Evolutionary conservation across 2,329 filamentous ascomycete species (phyloP), one percentile per base, ranked within the genome.

Genomic region (Colletotrichum scovillei): DNA sequence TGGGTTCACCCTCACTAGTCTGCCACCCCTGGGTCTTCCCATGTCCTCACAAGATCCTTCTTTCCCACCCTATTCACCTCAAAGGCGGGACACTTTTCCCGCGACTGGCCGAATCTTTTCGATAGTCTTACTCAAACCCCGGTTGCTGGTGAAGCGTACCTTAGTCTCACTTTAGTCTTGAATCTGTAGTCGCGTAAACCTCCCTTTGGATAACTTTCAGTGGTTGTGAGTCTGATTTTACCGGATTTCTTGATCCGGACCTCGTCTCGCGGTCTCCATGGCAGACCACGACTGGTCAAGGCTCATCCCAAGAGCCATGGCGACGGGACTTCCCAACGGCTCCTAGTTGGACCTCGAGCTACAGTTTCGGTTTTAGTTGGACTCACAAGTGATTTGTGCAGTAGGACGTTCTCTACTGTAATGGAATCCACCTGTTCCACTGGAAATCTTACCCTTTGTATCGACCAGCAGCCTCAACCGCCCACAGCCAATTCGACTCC

Each of bases 1-100:
- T 32, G 30, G 57, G 58, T 64, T 69, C 32, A 30, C 24, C 32
- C 32, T 69, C n/a, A 35, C 52, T 58, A 58, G 67, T 24, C 26
- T 65, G 59, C 28, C 35, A 58, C 35, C 59, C 67, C 67, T 38
- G 52, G 59, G 57, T 57, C 22, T 52, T 49, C 42, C 42, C 60
- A 58, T 64, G 32, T 52, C 67, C 67, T 69, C 38, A 64, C 16
- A 35, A 19, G 16, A 64, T 55, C 58, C 35, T 35, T 69, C 30
- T 28, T 30, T 24, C 53, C 53, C 52, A 64, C 8, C 26, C 38
- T 19, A 30, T 52, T 32, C 60, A 32, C 26, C 26, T 56, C 35
- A 35, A 35, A n/a, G 16, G 26, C 26, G 28, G 19, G n/a, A 60
- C 7, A 12, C 19, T 2, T 14, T 24, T 49, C 7, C 19, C 22